phyloP scores from a whole-genome alignment of 2,329 filamentous ascomycete genomes.

The Penicillium sp. region DNA sequence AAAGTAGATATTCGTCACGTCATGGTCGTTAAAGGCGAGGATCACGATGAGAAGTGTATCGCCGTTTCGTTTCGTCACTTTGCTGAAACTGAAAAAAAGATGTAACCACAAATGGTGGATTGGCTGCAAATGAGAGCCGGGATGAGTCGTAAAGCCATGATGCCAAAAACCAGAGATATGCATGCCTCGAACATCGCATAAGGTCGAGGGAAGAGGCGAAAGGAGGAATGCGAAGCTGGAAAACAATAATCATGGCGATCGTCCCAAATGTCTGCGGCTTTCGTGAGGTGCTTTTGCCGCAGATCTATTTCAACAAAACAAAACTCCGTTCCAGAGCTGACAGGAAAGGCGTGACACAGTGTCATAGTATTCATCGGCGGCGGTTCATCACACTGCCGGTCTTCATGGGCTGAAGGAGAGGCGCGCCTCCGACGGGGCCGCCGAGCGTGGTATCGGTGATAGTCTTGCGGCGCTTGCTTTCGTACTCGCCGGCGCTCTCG shows the following conservation, averaged over 20 bases:
- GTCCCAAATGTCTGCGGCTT: conserved; percentile 9
- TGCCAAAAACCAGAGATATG: conserved; percentile 5
- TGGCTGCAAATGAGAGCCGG: not conserved
- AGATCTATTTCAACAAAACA: conserved; percentile 22
- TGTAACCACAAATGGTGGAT: not conserved
- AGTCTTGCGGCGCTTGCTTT: conserved; percentile 74
- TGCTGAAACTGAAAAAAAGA: not conserved
- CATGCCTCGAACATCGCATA: not conserved
- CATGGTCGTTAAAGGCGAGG: conserved; percentile 31
- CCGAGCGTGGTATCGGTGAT: conserved; percentile 56
- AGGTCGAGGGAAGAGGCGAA: conserved; percentile 1
- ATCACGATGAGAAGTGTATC: not conserved
- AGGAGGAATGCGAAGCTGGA: conserved; percentile 2
- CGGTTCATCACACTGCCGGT: conserved; percentile 40
- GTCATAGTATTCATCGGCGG: conserved; percentile 28
- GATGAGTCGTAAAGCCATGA: not conserved
- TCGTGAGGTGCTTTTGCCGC: conserved; percentile 1
- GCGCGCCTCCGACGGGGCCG: conserved; percentile 39
- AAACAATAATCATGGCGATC: conserved; percentile 8
- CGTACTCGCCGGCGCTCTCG: conserved; percentile 56
- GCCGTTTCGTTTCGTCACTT: not conserved
- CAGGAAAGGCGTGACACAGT: not conserved
- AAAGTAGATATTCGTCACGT: conserved; percentile 35
- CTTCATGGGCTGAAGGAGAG: conserved; percentile 42
- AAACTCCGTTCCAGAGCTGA: conserved; percentile 14